These are phyloP conservation scores for Centrapalus pauciflorus DNA, from an alignment of 129 eudicot genomes.

Conservation along the genomic window DNA sequence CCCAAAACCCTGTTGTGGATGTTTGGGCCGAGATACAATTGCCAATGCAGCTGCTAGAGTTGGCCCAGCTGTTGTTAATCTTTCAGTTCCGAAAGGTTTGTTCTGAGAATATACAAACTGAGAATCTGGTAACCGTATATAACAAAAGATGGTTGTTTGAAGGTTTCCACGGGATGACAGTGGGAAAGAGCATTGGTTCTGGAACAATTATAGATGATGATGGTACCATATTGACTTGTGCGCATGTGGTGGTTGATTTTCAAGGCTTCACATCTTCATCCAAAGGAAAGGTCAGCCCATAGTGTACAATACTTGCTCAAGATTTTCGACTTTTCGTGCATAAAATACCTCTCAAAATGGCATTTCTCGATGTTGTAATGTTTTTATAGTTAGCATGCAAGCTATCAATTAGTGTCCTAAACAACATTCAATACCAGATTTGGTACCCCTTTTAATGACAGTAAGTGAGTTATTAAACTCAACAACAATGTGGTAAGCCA, in stretches of 20 bases:
- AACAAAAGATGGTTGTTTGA: conserved; percentile 10
- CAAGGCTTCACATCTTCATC: conserved; percentile 57
- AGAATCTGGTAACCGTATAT: not conserved
- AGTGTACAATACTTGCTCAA: not conserved
- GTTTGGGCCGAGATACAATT: conserved; percentile 78
- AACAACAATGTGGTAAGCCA: not conserved
- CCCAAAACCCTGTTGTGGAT: conserved; percentile 56
- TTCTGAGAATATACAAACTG: not conserved
- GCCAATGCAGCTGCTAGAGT: conserved; percentile 95
- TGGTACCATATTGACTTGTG: conserved; percentile 90
- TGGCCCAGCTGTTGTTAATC: conserved; percentile 94
- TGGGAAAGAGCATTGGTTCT: conserved; percentile 80
- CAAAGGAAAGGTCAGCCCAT: conserved; percentile 60
- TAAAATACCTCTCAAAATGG: not conserved
- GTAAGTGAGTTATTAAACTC: not conserved
- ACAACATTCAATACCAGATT: not conserved
- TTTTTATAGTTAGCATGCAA: not conserved
- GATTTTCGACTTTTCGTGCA: not conserved
- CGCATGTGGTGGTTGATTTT: conserved; percentile 84
- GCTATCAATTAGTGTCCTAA: not conserved
- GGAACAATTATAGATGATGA: conserved; percentile 86
- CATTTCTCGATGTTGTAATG: not conserved
- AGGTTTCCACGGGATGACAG: conserved; percentile 64
- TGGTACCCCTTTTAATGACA: not conserved
- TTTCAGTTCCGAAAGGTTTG: conserved; percentile 75